phyloP scores from a whole-genome alignment of 2,329 filamentous ascomycete species.

The Trichoderma aggressivum region DNA sequence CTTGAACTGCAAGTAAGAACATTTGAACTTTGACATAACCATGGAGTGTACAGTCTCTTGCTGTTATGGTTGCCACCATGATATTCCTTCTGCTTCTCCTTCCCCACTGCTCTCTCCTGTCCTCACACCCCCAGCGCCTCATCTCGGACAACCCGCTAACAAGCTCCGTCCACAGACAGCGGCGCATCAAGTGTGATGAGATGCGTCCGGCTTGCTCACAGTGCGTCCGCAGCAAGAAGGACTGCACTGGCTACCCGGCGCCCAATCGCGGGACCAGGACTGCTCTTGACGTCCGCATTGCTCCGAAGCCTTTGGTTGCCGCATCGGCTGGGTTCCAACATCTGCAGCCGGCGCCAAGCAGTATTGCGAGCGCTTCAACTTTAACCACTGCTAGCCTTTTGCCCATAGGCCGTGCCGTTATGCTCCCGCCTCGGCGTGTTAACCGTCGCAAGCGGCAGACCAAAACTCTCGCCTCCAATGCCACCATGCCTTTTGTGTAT shows the following conservation, averaged over 20 bases:
- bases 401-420: slow-evolving; percentile 15
- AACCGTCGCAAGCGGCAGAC: slow-evolving; percentile 20
- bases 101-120: background rate
- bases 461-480: background rate
- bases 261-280: slow-evolving; percentile 47
- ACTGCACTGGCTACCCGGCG: slow-evolving; percentile 61
- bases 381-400: slow-evolving; percentile 22
- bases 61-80: background rate
- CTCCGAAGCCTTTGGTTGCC: slow-evolving; percentile 41
- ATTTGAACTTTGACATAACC: background rate
- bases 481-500: slow-evolving; percentile 35
- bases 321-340: background rate
- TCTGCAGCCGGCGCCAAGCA: background rate
- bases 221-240: slow-evolving; percentile 56
- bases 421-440: slow-evolving; percentile 34
- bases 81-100: background rate
- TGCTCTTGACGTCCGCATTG: slow-evolving; percentile 48
- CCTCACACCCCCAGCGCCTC: background rate
- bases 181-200: slow-evolving; percentile 66
- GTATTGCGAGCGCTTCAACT: slow-evolving; percentile 19
- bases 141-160: background rate
- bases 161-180: slow-evolving; percentile 41
- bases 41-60: too few relatives aligned
- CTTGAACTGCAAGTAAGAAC: slow-evolving; percentile 63
- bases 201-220: slow-evolving; percentile 57